Percentiles rank a stretch among this genome's conserved stretches.
Conservation (phyloP, 2,329 filamentous ascomycete species). For the Penicillium oxalicum region DNA sequence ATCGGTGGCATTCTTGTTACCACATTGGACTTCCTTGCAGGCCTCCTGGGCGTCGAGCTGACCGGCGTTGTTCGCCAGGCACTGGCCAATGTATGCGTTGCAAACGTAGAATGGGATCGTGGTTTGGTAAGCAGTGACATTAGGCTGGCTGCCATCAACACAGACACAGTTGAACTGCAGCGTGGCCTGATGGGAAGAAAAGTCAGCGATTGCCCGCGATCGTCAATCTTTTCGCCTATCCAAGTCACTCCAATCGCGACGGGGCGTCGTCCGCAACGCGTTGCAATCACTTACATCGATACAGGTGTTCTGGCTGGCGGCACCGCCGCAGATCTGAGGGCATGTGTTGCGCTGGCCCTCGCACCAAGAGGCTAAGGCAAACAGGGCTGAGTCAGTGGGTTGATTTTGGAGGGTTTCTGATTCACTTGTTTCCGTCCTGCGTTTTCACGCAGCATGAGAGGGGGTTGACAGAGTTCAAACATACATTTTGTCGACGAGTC, state of each 20-base stretch:
- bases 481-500: conserved; percentile 28
- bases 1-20: conserved; percentile 43
- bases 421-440: no score
- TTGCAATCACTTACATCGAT: conserved; percentile 45
- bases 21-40: conserved; percentile 51
- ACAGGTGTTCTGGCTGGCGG: conserved; percentile 49
- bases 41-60: conserved; percentile 41
- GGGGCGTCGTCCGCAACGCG: not conserved
- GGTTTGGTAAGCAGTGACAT: conserved; percentile 51
- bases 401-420: not conserved
- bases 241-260: no score
- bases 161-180: conserved; percentile 56
- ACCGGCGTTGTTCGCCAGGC: conserved; percentile 42
- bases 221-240: no score
- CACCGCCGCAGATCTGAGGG: conserved; percentile 53
- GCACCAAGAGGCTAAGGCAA: conserved; percentile 50
- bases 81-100: conserved; percentile 46
- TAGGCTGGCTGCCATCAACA: conserved; percentile 49
- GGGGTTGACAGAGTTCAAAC: conserved; percentile 3
- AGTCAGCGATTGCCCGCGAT: not conserved
- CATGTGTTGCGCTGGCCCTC: conserved; percentile 54
- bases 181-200: conserved; percentile 20
- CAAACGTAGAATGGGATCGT: conserved; percentile 59
- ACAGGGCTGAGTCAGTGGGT: not conserved
- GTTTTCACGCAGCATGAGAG: no score